Percentiles rank a stretch among this genome's conserved stretches.
Evolutionary conservation across 2,329 filamentous ascomycete genomes (phyloP).

Genomic region (Scedosporium boydii): DNA sequence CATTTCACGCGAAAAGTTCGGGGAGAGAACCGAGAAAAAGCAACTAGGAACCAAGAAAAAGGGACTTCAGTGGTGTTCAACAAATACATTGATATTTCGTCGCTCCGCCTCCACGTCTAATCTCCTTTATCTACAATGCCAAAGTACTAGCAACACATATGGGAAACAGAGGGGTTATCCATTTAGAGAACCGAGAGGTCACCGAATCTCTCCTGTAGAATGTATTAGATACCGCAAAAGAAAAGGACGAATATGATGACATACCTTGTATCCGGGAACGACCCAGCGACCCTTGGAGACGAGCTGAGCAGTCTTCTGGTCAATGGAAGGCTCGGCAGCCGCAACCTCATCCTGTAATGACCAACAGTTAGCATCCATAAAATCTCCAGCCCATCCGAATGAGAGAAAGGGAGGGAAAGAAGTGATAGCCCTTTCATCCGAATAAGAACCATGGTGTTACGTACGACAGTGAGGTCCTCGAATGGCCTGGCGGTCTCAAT

Average conservation of each 20-base stretch:
- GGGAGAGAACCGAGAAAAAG: background rate
- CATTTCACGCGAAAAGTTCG: too few species aligned
- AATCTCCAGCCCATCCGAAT: background rate
- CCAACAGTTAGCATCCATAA: slow-evolving; percentile 16
- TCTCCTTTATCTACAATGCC: slow-evolving; percentile 58
- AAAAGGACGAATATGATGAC: slow-evolving; percentile 18
- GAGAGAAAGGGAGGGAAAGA: background rate
- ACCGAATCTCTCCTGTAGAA: slow-evolving; percentile 87
- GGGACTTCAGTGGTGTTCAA: background rate
- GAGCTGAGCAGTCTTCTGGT: slow-evolving; percentile 90
- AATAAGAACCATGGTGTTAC: slow-evolving; percentile 29
- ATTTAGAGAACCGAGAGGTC: slow-evolving; percentile 88
- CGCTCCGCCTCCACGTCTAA: slow-evolving; percentile 1
- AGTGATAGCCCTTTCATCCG: slow-evolving; percentile 1
- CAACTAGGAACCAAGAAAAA: background rate
- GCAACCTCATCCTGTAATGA: slow-evolving; percentile 76
- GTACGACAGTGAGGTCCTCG: slow-evolving; percentile 93
- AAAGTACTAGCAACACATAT: slow-evolving; percentile 45
- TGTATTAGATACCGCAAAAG: slow-evolving; percentile 32
- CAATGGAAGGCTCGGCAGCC: slow-evolving; percentile 88
- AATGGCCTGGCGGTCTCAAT: slow-evolving; percentile 94
- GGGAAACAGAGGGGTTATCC: slow-evolving; percentile 29
- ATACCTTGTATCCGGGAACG: slow-evolving; percentile 97
- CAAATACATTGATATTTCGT: background rate
- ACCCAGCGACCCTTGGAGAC: slow-evolving; percentile 97